Base-by-base conservation (phyloP, 2,329 filamentous ascomycete species). In the Fusarium vanettenii region DNA sequence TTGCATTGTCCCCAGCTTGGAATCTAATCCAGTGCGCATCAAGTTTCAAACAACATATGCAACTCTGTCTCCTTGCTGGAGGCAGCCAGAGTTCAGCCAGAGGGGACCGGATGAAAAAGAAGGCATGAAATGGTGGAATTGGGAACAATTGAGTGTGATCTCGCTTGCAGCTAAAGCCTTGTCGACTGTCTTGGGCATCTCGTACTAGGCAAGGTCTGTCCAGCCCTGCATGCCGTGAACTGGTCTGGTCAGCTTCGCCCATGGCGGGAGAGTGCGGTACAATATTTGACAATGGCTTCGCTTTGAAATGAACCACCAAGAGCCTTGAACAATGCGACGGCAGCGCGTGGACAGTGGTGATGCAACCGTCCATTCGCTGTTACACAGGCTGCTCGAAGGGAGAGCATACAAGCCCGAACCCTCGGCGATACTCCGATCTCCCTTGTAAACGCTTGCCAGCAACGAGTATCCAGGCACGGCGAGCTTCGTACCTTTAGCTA, bases 111-210 rank as follows among this genome's bases (percentile, higher is more conserved):
- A 41, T 6, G 25, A 41, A 66, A 45, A 33, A 35, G 65, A 31
- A 63, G 57, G 74, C 72, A 68, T 65, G 57, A 76, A 73, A 57
- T 60, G 64, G 22, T 76, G 39, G 61, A 50, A 75, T 67, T 73
- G 39, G 22, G 35, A 39, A 56, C 33, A 41, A 37, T 60, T 59
- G 52, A 57, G 31, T 14, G 59, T 76, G 63, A 72, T 75, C 61
- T 78, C 75, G 71, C 76, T 76, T 76, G 62, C 39, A 65, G 56
- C 61, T 72, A 55, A 39, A 63, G 61, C 63, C 60, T 66, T 69
- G 63, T 66, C 56, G 59, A 48, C 60, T 31, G 43, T 60, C 67
- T 70, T 67, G 61, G 65, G 64, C 61, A 72, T 52, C 69, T 70
- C 57, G 64, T 69, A 62, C 59, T 64, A 48, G 31, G 60, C 52